Conservation (phyloP, 371 early-diverging fungal genomes). For the Haplosporangium sp. region DNA sequence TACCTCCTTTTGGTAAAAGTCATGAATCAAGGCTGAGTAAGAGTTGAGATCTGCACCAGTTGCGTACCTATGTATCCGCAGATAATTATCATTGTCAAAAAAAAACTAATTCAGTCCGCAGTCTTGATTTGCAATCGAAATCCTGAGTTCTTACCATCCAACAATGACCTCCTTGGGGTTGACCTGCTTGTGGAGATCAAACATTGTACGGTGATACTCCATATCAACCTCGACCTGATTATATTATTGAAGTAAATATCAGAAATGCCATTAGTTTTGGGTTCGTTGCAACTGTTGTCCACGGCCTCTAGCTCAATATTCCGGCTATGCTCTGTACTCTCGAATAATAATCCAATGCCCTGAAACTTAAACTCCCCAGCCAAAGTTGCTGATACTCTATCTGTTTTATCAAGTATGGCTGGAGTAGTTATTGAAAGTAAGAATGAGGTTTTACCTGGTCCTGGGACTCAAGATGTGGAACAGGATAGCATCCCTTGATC, state of each 20-base stretch:
- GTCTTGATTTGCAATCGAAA: neutral
- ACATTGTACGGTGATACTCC: conserved; percentile 90
- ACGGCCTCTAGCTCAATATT: neutral
- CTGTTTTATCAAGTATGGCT: neutral
- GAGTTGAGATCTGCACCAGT: conserved; percentile 78
- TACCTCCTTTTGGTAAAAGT: conserved; percentile 86
- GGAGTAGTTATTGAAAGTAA: neutral
- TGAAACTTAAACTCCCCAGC: neutral
- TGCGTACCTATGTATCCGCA: conserved; percentile 66
- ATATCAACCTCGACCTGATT: conserved; percentile 83
- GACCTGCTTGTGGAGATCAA: conserved; percentile 87
- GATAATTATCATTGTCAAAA: neutral
- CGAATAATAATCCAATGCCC: neutral
- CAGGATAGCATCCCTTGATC: conserved; percentile 89
- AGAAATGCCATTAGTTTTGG: neutral
- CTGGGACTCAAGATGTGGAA: conserved; percentile 79
- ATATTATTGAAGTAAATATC: neutral
- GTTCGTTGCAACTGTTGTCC: neutral
- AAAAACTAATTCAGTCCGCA: neutral
- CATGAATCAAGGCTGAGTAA: conserved; percentile 86
- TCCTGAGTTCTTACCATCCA: conserved; percentile 79
- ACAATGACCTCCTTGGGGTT: conserved; percentile 92
- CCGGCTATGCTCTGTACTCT: neutral
- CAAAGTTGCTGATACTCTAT: conserved; percentile 1
- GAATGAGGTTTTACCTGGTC: conserved; percentile 62